A percentile compares a stretch with the other conserved stretches of the same genome.
phyloP scores from a whole-genome alignment of 192 early-diverging fungal genomes.

The Umbelopsis sp. region DNA sequence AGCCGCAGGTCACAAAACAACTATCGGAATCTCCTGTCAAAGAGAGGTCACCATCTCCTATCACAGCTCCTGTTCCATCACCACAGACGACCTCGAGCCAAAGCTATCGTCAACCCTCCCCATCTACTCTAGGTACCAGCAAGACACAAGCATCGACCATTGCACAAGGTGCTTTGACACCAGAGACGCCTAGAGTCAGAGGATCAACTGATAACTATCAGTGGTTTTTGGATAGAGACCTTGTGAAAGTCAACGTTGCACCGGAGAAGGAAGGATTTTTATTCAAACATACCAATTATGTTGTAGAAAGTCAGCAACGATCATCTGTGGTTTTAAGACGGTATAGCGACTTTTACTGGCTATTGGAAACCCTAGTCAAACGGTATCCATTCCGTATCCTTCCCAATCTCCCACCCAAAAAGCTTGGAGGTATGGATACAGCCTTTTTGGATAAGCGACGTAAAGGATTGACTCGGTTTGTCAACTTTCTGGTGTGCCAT shows the following conservation, averaged over 20 bases:
- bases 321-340: constrained; percentile 68
- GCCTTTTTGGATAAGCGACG: constrained; percentile 70
- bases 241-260: constrained; percentile 52
- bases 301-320: constrained; percentile 71
- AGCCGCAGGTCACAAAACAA: no score
- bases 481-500: constrained; percentile 72
- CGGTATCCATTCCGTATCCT: constrained; percentile 84
- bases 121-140: background rate
- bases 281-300: constrained; percentile 90
- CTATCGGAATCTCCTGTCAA: background rate
- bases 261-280: constrained; percentile 57
- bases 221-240: constrained; percentile 60
- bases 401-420: constrained; percentile 86
- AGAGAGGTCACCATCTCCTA: background rate
- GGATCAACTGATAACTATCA: constrained; percentile 40
- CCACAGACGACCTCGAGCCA: background rate
- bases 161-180: background rate
- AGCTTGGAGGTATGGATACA: constrained; percentile 76
- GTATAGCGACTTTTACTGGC: constrained; percentile 93
- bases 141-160: background rate
- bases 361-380: constrained; percentile 76
- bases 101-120: background rate
- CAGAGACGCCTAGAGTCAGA: constrained; percentile 5
- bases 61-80: background rate
- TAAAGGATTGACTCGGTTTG: constrained; percentile 66